phyloP scores from a whole-genome alignment of 2,329 filamentous ascomycete genomes.

The Pyrenophora teres region DNA sequence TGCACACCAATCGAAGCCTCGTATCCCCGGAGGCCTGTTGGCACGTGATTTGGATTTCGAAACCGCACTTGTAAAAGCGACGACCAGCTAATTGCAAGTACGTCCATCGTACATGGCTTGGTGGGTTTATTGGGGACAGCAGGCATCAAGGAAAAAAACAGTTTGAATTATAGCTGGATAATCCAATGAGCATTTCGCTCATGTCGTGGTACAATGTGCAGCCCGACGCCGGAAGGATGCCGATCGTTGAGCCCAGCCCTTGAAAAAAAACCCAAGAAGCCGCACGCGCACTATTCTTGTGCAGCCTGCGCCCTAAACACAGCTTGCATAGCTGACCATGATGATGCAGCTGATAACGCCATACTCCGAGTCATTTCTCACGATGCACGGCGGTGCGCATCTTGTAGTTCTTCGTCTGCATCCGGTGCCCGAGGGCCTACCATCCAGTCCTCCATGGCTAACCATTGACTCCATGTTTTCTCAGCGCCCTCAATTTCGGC shows the following conservation, averaged over 20 bases:
- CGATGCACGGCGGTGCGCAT: slow-evolving; percentile 28
- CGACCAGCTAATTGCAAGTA: too few relatives aligned
- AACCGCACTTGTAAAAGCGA: too few relatives aligned
- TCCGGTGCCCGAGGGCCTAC: slow-evolving; percentile 76
- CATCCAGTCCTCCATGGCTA: slow-evolving; percentile 99
- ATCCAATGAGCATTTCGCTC: not conserved
- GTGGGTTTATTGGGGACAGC: too few relatives aligned
- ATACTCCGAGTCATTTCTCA: slow-evolving; percentile 26
- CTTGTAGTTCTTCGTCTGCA: slow-evolving; percentile 34
- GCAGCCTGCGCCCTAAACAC: slow-evolving; percentile 5
- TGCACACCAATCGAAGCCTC: too few relatives aligned
- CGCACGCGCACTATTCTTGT: slow-evolving; percentile 10
- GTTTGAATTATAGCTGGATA: not conserved
- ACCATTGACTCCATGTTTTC: slow-evolving; percentile 88
- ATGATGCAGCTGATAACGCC: slow-evolving; percentile 27
- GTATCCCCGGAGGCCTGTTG: too few relatives aligned
- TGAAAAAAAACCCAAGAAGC: slow-evolving; percentile 13
- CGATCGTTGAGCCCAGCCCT: slow-evolving; percentile 22
- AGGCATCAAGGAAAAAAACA: not conserved
- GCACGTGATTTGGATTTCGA: too few relatives aligned
- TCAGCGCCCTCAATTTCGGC: slow-evolving; percentile 84
- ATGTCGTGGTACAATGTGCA: slow-evolving; percentile 1
- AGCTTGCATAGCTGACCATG: slow-evolving; percentile 10
- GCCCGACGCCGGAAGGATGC: slow-evolving; percentile 4
- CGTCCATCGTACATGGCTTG: too few relatives aligned